Base-by-base conservation (phyloP, 2,329 filamentous ascomycete species). In the Trichoderma oligosporum region DNA sequence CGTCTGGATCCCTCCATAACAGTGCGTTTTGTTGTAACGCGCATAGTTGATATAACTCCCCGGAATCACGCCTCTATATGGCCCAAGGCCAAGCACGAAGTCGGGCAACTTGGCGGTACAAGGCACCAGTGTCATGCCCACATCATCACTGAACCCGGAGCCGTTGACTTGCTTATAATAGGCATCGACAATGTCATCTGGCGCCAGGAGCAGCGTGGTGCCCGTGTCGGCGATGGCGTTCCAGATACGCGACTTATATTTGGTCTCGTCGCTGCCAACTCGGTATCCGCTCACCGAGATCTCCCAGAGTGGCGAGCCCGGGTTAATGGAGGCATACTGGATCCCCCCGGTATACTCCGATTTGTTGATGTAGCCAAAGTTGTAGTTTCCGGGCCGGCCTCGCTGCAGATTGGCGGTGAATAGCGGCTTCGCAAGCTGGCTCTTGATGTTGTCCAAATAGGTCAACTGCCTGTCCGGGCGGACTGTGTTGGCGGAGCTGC, bases 141-240 rank as follows among this genome's bases (percentile, higher is more conserved):
- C 29, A n/a, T 64, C 62, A 14, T 60, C 24, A 65, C 76, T 73
- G 62, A 81, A 66, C 44, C 71, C 62, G 0, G 86, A 76, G 3
- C 82, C 79, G 7, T 65, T 55, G 59, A 89, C 78, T 60, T 81
- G 67, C 35, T 68, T 67, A 74, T 87, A 89, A 77, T 88, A 89
- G 39, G 74, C 77, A 0, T 70, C 63, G 61, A 83, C 79, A 59
- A 86, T 74, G 29, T 67, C 62, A 56, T 77, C 67, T 24, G 82
- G 81, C 16, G 86, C 70, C 61, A 87, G 76, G 56, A 88, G 71
- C 27, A 89, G 81, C 1, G 85, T 85, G 56, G 86, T 89, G 54
- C 86, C 87, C 2, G 86, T 89, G 73, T 89, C 86, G 65, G 83
- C 82, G 68, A 89, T 88, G 63, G 77, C 79, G 0, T 74, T 73